Evolutionary conservation across 352 stramenopile genomes (phyloP).

Genomic region (Globisporangium radiosum): DNA sequence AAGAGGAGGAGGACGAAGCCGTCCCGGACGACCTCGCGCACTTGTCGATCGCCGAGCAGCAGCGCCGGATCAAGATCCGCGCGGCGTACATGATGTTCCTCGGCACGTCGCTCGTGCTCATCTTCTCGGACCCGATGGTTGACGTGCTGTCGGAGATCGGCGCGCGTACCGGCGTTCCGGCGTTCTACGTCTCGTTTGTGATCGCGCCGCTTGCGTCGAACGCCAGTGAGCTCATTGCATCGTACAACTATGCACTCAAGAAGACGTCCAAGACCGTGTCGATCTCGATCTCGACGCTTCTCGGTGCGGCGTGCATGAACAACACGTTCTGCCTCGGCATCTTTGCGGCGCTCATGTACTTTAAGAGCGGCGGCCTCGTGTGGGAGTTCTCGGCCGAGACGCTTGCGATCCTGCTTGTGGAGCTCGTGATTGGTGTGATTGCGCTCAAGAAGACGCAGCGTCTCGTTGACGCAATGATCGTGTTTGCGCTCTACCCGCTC

Average conservation of each 20-base stretch:
- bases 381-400: slow-evolving; percentile 98
- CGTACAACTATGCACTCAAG: slow-evolving; percentile 96
- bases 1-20: slow-evolving; percentile 92
- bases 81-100: slow-evolving; percentile 92
- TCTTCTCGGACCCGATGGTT: slow-evolving; percentile 98
- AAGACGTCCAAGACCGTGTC: slow-evolving; percentile 98
- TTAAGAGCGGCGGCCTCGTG: slow-evolving; percentile 86
- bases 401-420: slow-evolving; percentile 94
- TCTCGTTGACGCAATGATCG: slow-evolving; percentile 68
- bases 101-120: slow-evolving; percentile 91
- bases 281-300: slow-evolving; percentile 91
- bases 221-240: slow-evolving; percentile 96
- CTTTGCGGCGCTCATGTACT: slow-evolving; percentile 96
- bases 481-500: slow-evolving; percentile 90
- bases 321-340: slow-evolving; percentile 99
- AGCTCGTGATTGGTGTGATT: slow-evolving; percentile 85
- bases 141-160: slow-evolving; percentile 95
- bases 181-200: slow-evolving; percentile 99
- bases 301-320: slow-evolving; percentile 98
- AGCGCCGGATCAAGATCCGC: slow-evolving; percentile 92
- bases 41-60: slow-evolving; percentile 93
- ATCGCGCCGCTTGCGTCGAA: slow-evolving; percentile 97
- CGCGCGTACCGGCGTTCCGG: slow-evolving; percentile 80
- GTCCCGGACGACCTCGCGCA: slow-evolving; percentile 92
- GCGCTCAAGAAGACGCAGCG: slow-evolving; percentile 87